Conservation (phyloP, 169 alveolate genomes). For the Eimeria praecox region DNA sequence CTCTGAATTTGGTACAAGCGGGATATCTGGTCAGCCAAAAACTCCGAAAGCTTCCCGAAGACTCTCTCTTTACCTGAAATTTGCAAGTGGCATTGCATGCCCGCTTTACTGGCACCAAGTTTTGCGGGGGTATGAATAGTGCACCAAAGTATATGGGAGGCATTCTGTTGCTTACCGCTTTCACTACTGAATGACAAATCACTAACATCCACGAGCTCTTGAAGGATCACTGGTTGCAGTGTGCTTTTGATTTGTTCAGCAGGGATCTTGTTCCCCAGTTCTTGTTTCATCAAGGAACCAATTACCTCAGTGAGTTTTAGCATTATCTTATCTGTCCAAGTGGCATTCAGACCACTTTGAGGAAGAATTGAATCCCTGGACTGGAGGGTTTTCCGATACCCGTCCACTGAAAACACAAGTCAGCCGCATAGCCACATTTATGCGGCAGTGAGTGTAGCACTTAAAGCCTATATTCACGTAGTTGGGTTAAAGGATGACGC, state of each 20-base stretch:
- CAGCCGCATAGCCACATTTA: background rate
- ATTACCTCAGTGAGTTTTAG: conserved; percentile 7
- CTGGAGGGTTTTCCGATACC: conserved; percentile 35
- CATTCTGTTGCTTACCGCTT: conserved; percentile 4
- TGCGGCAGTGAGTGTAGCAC: too few relatives aligned
- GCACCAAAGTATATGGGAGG: background rate
- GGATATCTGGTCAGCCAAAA: conserved; percentile 42
- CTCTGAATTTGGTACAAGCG: conserved; percentile 18
- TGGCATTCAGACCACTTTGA: conserved; percentile 13
- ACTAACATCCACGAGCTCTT: conserved; percentile 59
- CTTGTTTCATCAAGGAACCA: conserved; percentile 50
- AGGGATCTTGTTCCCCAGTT: conserved; percentile 10
- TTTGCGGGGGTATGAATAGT: background rate
- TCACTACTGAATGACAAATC: conserved; percentile 39
- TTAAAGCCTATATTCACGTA: background rate
- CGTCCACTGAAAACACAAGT: conserved; percentile 40
- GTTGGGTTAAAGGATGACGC: background rate
- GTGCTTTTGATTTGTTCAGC: conserved; percentile 12
- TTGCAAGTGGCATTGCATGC: background rate
- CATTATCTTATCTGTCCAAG: conserved; percentile 57
- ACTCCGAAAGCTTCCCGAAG: conserved; percentile 60
- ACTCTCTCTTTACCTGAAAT: conserved; percentile 44
- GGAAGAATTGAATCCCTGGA: conserved; percentile 36
- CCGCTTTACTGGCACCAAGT: background rate
- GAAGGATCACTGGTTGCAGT: conserved; percentile 29